Conservation (phyloP, 495 filamentous ascomycete genomes). For the Penicillium cosmopolitanum region DNA sequence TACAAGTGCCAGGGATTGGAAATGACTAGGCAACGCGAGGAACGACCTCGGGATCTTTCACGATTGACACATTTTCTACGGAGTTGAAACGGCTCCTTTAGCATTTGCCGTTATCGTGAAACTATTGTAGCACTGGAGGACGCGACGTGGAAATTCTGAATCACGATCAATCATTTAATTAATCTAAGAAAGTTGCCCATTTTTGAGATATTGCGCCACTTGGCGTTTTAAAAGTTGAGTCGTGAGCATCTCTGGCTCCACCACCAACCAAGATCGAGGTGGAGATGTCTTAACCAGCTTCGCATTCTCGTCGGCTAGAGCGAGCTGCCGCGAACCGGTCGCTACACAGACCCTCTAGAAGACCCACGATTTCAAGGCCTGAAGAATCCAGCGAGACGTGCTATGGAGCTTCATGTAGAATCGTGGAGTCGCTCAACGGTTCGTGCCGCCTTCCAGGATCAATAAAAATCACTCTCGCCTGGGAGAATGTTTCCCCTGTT, state of each 20-base stretch:
- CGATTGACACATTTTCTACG: too few relatives aligned
- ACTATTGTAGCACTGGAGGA: too few relatives aligned
- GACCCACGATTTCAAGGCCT: conserved; percentile 1
- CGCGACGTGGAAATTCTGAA: too few relatives aligned
- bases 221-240: background rate
- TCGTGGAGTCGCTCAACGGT: background rate
- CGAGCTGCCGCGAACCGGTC: background rate
- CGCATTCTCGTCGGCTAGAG: background rate
- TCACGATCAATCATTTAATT: background rate
- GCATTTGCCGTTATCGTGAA: too few relatives aligned
- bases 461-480: background rate
- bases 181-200: background rate
- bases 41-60: too few relatives aligned
- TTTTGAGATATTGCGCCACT: background rate
- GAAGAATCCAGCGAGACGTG: background rate
- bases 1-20: too few relatives aligned
- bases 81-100: too few relatives aligned
- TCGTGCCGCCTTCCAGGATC: conserved; percentile 1
- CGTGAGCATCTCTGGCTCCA: background rate
- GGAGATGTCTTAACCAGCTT: background rate
- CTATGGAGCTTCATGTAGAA: background rate
- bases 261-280: background rate
- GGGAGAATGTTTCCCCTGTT: background rate
- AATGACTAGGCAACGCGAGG: too few relatives aligned
- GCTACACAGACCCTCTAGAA: background rate